Conservation (phyloP, 306 rosid species). For the Malus sylvestris region DNA sequence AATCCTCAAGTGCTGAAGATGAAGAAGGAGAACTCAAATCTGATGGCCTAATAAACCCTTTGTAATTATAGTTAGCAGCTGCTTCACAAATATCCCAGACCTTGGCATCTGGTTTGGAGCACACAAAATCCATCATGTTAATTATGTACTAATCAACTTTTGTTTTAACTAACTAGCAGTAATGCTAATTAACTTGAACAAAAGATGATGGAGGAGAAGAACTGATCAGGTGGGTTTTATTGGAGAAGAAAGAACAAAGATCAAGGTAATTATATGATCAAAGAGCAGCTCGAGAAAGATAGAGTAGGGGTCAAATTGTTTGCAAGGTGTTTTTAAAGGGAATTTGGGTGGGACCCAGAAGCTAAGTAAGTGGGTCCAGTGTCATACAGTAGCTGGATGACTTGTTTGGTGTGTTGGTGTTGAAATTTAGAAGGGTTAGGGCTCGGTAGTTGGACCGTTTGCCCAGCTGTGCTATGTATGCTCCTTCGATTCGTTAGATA, state of each 20-base stretch:
- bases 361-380: not conserved
- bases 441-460: conserved; percentile 29
- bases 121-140: not conserved
- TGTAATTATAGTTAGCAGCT: not conserved
- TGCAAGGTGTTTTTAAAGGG: not conserved
- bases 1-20: not conserved
- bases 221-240: not conserved
- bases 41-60: not conserved
- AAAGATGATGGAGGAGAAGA: not conserved
- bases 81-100: not conserved
- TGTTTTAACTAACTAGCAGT: not conserved
- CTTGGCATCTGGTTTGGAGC: not conserved
- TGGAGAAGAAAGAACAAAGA: not conserved
- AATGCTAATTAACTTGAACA: not conserved
- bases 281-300: not conserved
- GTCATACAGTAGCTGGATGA: not conserved
- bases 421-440: not conserved
- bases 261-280: not conserved
- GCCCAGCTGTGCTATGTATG: not conserved
- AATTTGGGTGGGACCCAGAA: not conserved
- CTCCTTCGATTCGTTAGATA: not conserved
- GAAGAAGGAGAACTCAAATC: not conserved
- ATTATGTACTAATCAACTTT: not conserved
- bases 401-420: not conserved
- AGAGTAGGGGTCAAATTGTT: not conserved